Conservation (phyloP, 2,329 filamentous ascomycete genomes). For the Ceratocystis destructans region DNA sequence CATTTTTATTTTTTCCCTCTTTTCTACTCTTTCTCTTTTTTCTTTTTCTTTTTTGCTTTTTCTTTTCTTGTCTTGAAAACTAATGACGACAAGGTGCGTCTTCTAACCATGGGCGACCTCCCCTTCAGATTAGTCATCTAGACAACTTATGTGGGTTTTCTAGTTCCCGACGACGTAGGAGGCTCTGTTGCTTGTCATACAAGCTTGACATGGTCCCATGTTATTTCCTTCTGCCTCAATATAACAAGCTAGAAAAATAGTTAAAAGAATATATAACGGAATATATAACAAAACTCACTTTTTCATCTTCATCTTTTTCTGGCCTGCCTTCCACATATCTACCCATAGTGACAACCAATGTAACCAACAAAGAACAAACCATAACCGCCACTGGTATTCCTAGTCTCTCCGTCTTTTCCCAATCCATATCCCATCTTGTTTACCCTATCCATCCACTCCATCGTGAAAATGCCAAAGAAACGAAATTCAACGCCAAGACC, state of each 20-base stretch:
- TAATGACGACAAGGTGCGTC: background rate
- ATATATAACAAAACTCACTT: slow-evolving; percentile 9
- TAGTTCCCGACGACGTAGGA: background rate
- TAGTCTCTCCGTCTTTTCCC: background rate
- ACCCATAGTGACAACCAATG: background rate
- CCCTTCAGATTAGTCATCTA: background rate
- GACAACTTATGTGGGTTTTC: background rate
- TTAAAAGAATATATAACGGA: slow-evolving; percentile 8
- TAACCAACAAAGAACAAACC: background rate
- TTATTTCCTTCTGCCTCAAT: background rate
- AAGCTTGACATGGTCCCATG: background rate
- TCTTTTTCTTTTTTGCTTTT: background rate
- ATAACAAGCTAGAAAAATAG: background rate
- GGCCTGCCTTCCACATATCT: background rate
- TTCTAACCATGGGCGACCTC: background rate
- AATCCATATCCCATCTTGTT: background rate
- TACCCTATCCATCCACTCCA: background rate
- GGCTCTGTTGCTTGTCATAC: background rate
- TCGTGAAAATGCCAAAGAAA: slow-evolving; percentile 10
- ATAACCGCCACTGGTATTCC: background rate
- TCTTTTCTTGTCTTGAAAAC: background rate
- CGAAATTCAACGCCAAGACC: slow-evolving; percentile 4
- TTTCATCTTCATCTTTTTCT: background rate
- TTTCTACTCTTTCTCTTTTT: background rate
- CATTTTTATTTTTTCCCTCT: background rate